Evolutionary conservation across 164 flowering plant species (phyloP).

Genomic region (Pachysandra terminalis): DNA sequence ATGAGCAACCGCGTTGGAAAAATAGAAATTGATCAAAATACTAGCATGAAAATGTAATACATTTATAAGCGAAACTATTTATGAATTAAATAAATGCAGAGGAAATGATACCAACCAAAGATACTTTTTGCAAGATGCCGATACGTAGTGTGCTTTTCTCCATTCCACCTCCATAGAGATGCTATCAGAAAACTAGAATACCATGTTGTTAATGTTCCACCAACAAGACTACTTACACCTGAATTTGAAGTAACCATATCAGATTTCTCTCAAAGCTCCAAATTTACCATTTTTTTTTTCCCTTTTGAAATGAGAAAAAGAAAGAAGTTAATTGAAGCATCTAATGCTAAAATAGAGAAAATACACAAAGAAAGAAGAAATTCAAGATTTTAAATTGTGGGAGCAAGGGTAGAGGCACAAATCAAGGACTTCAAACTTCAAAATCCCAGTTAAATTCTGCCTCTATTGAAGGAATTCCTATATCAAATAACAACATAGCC

Average conservation of each 20-base stretch:
- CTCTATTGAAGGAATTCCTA: too few relatives aligned
- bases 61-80: too few relatives aligned
- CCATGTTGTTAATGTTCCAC: slow-evolving; percentile 52
- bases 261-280: background rate
- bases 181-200: slow-evolving; percentile 57
- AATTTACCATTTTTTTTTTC: background rate
- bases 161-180: slow-evolving; percentile 60
- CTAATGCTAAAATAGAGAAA: background rate
- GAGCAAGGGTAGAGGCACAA: too few relatives aligned
- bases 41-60: background rate
- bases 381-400: too few relatives aligned
- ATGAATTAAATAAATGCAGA: background rate
- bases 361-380: too few relatives aligned
- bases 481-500: too few relatives aligned
- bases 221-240: slow-evolving; percentile 54
- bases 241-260: slow-evolving; percentile 1
- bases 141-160: slow-evolving; percentile 50
- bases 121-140: slow-evolving; percentile 47
- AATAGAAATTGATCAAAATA: too few relatives aligned
- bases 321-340: background rate
- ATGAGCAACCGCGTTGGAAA: too few relatives aligned
- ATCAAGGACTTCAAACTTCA: too few relatives aligned
- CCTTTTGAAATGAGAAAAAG: background rate
- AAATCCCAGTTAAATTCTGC: too few relatives aligned
- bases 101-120: slow-evolving; percentile 38